Evolutionary conservation across 305 asterid genomes (phyloP).

Genomic region (Petunia hybrid): DNA sequence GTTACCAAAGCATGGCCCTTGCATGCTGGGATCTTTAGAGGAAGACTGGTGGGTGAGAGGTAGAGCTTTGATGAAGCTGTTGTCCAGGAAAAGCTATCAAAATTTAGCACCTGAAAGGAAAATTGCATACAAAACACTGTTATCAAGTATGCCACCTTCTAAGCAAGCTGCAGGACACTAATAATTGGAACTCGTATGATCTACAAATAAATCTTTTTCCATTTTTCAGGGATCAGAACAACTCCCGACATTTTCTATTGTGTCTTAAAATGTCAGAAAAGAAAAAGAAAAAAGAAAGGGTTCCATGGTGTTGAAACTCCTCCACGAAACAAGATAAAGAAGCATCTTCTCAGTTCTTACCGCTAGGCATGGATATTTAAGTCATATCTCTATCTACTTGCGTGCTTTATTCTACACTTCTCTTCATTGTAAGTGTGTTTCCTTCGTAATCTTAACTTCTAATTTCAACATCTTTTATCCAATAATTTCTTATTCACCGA

Average conservation of each 20-base stretch:
- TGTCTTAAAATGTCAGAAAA: background rate
- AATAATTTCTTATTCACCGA: background rate
- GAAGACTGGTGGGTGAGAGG: constrained; percentile 92
- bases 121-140: constrained; percentile 28
- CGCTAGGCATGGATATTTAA: background rate
- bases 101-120: constrained; percentile 72
- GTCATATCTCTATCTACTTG: background rate
- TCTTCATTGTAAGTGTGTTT: background rate
- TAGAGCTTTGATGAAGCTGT: constrained; percentile 85
- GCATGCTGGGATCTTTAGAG: constrained; percentile 96
- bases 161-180: constrained; percentile 12
- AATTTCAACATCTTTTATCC: constrained; percentile 2
- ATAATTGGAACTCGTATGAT: constrained; percentile 19
- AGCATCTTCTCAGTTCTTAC: background rate
- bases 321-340: constrained; percentile 12
- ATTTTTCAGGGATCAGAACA: constrained; percentile 15
- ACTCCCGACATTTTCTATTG: background rate
- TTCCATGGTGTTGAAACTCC: constrained; percentile 2
- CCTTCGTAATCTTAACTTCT: constrained; percentile 4
- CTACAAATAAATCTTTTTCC: background rate
- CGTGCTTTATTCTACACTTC: background rate
- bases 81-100: constrained; percentile 89
- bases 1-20: constrained; percentile 96
- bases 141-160: constrained; percentile 25
- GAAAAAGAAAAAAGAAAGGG: background rate